Percentiles rank a stretch among this genome's conserved stretches.
Conservation (phyloP, 1,284 basidiomycete species). For the Acaromyces ingoldii region DNA sequence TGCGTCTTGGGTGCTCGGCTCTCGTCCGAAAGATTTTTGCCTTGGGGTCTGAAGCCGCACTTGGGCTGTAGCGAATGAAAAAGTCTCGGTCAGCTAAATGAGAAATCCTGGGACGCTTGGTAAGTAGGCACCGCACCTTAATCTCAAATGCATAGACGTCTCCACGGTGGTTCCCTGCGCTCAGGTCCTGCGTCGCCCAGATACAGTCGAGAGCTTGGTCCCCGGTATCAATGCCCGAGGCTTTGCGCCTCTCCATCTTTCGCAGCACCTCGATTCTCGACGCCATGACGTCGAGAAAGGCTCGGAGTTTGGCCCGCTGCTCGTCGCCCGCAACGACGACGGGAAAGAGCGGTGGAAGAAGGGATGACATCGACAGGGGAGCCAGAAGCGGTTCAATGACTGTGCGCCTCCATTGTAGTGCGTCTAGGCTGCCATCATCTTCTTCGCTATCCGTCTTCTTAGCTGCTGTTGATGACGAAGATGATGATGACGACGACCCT, state of each 20-base stretch:
- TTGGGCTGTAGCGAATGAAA: too few relatives aligned
- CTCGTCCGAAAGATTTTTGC: background rate
- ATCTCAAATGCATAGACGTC: background rate
- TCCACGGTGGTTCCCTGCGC: background rate
- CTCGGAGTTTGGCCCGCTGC: background rate
- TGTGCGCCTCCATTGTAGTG: background rate
- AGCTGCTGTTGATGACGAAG: too few relatives aligned
- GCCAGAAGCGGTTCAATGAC: background rate
- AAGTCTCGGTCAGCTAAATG: too few relatives aligned
- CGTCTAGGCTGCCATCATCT: background rate
- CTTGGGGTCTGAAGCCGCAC: conserved; percentile 1
- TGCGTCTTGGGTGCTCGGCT: background rate
- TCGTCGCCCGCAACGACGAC: too few relatives aligned
- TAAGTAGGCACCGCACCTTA: too few relatives aligned
- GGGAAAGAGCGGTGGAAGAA: background rate
- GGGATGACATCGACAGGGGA: too few relatives aligned
- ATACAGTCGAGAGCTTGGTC: background rate
- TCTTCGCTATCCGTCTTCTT: background rate
- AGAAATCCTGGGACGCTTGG: too few relatives aligned
- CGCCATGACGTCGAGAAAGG: background rate
- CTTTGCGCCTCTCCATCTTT: background rate
- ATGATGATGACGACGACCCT: background rate
- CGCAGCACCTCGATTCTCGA: conserved; percentile 1
- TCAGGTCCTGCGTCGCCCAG: conserved; percentile 4
- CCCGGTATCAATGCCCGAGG: background rate